Conservation (phyloP, 169 alveolate species). For the Toxoplasma gondii region DNA sequence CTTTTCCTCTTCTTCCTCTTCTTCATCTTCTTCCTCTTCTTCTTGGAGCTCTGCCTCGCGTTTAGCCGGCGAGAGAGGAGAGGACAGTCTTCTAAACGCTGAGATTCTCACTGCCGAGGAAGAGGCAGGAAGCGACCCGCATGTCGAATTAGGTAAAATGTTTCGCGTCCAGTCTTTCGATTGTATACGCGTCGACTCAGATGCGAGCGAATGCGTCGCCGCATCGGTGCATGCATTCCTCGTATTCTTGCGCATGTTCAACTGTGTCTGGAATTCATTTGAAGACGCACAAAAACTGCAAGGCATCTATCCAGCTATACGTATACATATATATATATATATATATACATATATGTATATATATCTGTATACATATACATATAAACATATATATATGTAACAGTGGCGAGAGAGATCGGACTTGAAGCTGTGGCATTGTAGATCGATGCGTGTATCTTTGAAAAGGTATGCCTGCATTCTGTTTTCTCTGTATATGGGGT, state of each 20-base stretch:
- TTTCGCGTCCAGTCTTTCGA: not conserved
- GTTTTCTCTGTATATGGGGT: no score
- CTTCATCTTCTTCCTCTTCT: not conserved
- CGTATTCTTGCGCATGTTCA: no score
- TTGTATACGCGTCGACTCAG: not conserved
- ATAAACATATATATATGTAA: not conserved
- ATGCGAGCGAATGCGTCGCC: no score
- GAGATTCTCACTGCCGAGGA: not conserved
- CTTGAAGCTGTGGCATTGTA: no score
- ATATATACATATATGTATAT: constrained; percentile 40
- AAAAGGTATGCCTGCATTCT: no score
- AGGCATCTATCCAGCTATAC: not conserved
- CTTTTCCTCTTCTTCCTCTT: not conserved
- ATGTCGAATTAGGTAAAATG: not conserved
- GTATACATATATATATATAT: not conserved
- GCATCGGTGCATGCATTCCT: no score
- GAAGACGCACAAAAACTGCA: not conserved
- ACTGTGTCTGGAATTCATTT: no score
- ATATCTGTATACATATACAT: not conserved
- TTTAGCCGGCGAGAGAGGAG: not conserved
- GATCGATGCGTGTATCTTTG: no score
- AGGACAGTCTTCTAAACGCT: not conserved
- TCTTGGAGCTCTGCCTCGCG: not conserved
- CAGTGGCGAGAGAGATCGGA: no score
- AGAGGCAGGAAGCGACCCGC: not conserved